Percentiles rank a stretch among this genome's conserved stretches.
Conservation (phyloP, 139 green algal species). For the Parachlorella kessleri region DNA sequence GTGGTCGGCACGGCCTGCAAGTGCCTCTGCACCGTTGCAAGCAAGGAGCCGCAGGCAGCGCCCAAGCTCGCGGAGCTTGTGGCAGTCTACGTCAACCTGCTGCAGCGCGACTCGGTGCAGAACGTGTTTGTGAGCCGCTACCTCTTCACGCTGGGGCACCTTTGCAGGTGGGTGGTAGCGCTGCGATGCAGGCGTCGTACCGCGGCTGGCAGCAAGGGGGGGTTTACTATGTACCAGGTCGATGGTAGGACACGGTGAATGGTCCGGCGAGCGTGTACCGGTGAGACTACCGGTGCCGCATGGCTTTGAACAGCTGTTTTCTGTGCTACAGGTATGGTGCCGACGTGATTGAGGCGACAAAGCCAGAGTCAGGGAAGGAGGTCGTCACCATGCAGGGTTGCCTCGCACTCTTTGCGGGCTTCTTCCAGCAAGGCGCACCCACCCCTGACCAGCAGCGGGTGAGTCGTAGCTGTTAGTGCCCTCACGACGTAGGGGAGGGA, state of each 20-base stretch:
- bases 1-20: slow-evolving; percentile 51
- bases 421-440: too few relatives aligned
- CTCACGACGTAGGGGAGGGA: too few relatives aligned
- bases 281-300: too few relatives aligned
- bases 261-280: too few relatives aligned
- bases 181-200: too few relatives aligned
- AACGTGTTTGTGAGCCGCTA: slow-evolving; percentile 34
- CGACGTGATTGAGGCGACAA: slow-evolving; percentile 47
- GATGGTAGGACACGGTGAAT: too few relatives aligned
- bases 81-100: slow-evolving; percentile 7
- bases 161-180: slow-evolving; percentile 65
- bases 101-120: slow-evolving; percentile 19
- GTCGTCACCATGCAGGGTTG: slow-evolving; percentile 29
- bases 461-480: too few relatives aligned
- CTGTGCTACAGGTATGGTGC: slow-evolving; percentile 49
- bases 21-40: slow-evolving; percentile 56
- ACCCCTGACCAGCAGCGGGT: too few relatives aligned
- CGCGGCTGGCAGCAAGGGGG: too few relatives aligned
- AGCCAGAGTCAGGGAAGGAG: background rate
- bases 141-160: slow-evolving; percentile 74
- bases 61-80: slow-evolving; percentile 33
- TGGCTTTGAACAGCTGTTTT: too few relatives aligned
- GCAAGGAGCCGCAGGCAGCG: slow-evolving; percentile 22
- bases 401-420: slow-evolving; percentile 53
- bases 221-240: too few relatives aligned